phyloP scores from a whole-genome alignment of 495 filamentous ascomycete species.

The Beverwykella pulmonaria region DNA sequence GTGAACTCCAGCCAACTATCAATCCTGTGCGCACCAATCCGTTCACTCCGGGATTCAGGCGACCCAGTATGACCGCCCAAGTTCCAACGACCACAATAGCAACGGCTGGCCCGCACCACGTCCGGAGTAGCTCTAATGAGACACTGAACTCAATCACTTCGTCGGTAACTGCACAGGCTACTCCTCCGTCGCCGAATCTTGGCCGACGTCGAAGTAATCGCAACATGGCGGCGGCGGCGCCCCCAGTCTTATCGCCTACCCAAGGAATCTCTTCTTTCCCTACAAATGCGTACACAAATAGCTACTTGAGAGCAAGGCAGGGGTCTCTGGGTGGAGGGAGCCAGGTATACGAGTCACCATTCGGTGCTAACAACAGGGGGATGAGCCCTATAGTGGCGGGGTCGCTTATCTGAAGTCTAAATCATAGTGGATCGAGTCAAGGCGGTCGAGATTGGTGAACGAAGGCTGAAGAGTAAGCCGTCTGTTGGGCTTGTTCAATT shows the following conservation, averaged over 20 bases:
- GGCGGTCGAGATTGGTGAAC: not conserved
- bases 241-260: not conserved
- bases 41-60: slow-evolving; percentile 15
- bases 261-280: slow-evolving; percentile 11
- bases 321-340: slow-evolving; percentile 18
- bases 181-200: slow-evolving; percentile 25
- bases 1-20: slow-evolving; percentile 18
- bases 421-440: not conserved
- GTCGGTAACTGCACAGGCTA: slow-evolving; percentile 4
- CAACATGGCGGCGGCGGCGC: slow-evolving; percentile 22
- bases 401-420: slow-evolving; percentile 15
- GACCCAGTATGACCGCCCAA: slow-evolving; percentile 19
- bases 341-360: slow-evolving; percentile 25
- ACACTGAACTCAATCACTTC: slow-evolving; percentile 11
- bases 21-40: slow-evolving; percentile 31
- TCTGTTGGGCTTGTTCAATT: not conserved
- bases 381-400: slow-evolving; percentile 34
- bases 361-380: slow-evolving; percentile 14
- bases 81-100: not conserved
- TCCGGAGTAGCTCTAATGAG: slow-evolving; percentile 32
- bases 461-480: too few species aligned
- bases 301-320: slow-evolving; percentile 22
- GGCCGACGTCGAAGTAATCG: slow-evolving; percentile 33
- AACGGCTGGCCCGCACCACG: slow-evolving; percentile 8
- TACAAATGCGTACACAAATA: slow-evolving; percentile 18